These are phyloP conservation scores for Solanum tacnaense DNA, from an alignment of 257 asterid genomes.

Conservation along the genomic window DNA sequence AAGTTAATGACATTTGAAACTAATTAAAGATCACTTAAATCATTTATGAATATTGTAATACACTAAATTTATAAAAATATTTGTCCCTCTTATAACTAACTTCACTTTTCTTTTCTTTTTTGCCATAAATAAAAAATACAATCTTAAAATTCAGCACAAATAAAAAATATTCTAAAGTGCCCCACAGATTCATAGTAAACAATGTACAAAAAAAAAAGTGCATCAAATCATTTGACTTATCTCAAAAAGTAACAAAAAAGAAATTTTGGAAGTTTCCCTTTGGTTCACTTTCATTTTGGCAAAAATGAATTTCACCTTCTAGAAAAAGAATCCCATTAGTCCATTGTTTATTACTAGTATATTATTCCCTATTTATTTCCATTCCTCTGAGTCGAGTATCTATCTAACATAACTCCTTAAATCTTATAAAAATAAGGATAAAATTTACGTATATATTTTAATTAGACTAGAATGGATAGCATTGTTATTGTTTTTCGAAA, in stretches of 20 bases:
- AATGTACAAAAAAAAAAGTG: neutral
- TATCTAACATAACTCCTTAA: neutral
- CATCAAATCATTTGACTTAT: neutral
- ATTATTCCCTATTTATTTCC: neutral
- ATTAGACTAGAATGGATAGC: neutral
- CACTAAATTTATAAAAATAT: neutral
- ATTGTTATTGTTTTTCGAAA: neutral
- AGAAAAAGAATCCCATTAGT: neutral
- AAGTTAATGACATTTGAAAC: neutral
- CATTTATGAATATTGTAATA: neutral
- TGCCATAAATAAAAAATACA: neutral
- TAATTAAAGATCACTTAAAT: neutral
- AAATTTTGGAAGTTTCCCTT: neutral
- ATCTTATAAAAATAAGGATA: fast-evolving
- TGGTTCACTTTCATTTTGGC: neutral
- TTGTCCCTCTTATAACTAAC: neutral
- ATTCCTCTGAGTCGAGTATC: neutral
- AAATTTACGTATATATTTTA: neutral
- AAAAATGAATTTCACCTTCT: neutral
- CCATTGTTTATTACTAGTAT: neutral
- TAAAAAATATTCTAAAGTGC: neutral
- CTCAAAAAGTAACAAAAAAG: neutral
- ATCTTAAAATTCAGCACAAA: neutral
- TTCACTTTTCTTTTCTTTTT: neutral
- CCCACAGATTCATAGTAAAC: neutral